phyloP scores from a whole-genome alignment of 495 filamentous ascomycete species.

The Penicillium lividum region DNA sequence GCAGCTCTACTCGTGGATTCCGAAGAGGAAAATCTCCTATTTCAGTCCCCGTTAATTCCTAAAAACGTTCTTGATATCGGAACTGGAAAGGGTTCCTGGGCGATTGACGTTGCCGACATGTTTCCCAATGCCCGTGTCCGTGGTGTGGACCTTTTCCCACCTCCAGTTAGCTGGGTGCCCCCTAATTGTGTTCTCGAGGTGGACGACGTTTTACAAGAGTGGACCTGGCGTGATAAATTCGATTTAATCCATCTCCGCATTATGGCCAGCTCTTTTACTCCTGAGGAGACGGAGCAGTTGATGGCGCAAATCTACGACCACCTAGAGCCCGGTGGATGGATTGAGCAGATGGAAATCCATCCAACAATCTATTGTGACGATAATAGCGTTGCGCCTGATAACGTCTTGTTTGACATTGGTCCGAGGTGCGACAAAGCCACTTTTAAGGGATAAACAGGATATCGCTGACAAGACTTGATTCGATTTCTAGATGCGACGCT shows the following conservation, averaged over 20 bases:
- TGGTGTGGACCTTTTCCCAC: slow-evolving; percentile 28
- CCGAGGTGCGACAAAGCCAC: not conserved
- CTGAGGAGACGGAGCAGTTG: slow-evolving; percentile 25
- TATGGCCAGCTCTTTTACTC: slow-evolving; percentile 23
- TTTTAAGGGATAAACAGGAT: too few species aligned
- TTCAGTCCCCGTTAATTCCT: slow-evolving; percentile 3
- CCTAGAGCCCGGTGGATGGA: slow-evolving; percentile 45
- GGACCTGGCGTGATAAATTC: slow-evolving; percentile 29
- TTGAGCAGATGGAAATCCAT: slow-evolving; percentile 53
- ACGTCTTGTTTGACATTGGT: slow-evolving; percentile 18
- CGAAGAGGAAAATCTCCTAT: slow-evolving; percentile 3
- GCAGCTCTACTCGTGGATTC: slow-evolving; percentile 4
- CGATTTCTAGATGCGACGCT: slow-evolving; percentile 3
- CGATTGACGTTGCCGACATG: slow-evolving; percentile 13
- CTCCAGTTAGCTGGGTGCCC: slow-evolving; percentile 28
- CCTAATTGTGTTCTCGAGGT: slow-evolving; percentile 38
- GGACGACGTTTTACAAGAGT: slow-evolving; percentile 31
- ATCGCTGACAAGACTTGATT: not conserved
- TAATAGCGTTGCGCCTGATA: slow-evolving; percentile 32
- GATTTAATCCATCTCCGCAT: slow-evolving; percentile 34
- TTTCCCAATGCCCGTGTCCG: slow-evolving; percentile 15
- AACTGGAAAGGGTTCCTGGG: slow-evolving; percentile 11
- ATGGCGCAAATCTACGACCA: slow-evolving; percentile 23
- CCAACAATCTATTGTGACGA: slow-evolving; percentile 42
- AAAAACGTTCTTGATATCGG: slow-evolving; percentile 15